phyloP scores from a whole-genome alignment of 169 alveolate species.

The Plasmodium chabaudi region DNA sequence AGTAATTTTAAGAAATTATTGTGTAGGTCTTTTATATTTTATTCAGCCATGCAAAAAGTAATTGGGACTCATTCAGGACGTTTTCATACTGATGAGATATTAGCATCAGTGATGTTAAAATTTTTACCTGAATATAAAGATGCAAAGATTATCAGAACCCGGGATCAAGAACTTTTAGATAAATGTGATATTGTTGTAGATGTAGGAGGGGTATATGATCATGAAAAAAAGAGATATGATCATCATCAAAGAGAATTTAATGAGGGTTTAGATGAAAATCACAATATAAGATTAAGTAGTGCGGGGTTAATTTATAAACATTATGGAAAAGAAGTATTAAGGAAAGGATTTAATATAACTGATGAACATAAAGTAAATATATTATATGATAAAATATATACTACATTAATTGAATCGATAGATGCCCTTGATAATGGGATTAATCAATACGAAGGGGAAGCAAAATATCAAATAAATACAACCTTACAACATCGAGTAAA shows the following conservation, averaged over 20 bases:
- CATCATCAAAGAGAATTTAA: slow-evolving; percentile 93
- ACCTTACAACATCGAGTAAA: slow-evolving; percentile 85
- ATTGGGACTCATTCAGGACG: slow-evolving; percentile 86
- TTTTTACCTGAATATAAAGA: slow-evolving; percentile 85
- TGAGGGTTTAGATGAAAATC: slow-evolving; percentile 80
- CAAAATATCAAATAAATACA: slow-evolving; percentile 85
- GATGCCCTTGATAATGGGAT: slow-evolving; percentile 95
- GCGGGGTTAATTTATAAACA: slow-evolving; percentile 94
- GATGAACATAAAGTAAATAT: slow-evolving; percentile 82
- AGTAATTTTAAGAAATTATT: slow-evolving; percentile 15
- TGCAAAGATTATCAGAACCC: slow-evolving; percentile 89
- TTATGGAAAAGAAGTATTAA: slow-evolving; percentile 86
- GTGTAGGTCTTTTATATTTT: slow-evolving; percentile 30
- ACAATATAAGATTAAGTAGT: slow-evolving; percentile 88
- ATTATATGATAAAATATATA: slow-evolving; percentile 84
- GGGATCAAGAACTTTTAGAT: slow-evolving; percentile 88
- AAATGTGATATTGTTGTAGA: slow-evolving; percentile 92
- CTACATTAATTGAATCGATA: slow-evolving; percentile 86
- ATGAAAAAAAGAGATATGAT: slow-evolving; percentile 88
- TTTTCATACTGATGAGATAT: slow-evolving; percentile 86
- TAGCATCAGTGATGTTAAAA: slow-evolving; percentile 85
- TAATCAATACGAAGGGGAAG: slow-evolving; percentile 81
- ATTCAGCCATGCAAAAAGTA: slow-evolving; percentile 54
- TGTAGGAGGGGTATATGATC: slow-evolving; percentile 92
- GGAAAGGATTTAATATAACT: slow-evolving; percentile 80